Evolutionary conservation across 805 yeast genomes (phyloP).

Genomic region (Yarrowia sp.): DNA sequence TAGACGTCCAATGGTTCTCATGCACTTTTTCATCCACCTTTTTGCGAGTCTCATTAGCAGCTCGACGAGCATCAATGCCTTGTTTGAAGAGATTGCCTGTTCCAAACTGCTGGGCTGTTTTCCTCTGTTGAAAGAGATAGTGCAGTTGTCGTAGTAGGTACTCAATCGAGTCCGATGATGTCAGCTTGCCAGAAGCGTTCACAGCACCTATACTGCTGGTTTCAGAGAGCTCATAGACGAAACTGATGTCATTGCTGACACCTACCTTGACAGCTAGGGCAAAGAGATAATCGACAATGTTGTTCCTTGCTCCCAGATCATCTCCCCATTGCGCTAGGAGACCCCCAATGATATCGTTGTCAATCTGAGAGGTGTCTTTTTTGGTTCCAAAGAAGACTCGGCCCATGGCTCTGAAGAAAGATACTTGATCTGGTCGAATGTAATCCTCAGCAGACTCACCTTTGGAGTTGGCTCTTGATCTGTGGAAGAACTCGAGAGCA

Average conservation of each 20-base stretch:
- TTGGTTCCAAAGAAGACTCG: conserved; percentile 33
- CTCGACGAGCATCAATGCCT: conserved; percentile 14
- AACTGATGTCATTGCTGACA: background rate
- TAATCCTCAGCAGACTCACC: background rate
- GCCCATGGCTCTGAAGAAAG: conserved; percentile 33
- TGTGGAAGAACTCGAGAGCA: conserved; percentile 26
- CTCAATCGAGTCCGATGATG: conserved; percentile 16
- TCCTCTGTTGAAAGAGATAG: background rate
- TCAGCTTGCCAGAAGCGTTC: background rate
- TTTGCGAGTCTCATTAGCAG: background rate
- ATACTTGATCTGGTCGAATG: conserved; percentile 15
- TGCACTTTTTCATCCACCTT: conserved; percentile 13
- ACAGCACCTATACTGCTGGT: conserved; percentile 18
- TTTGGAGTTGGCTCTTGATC: background rate
- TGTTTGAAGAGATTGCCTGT: conserved; percentile 9
- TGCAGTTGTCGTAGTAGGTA: conserved; percentile 2
- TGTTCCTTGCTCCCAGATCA: conserved; percentile 15
- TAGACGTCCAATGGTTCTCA: conserved; percentile 4
- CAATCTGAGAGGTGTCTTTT: conserved; percentile 13
- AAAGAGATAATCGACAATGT: conserved; percentile 19
- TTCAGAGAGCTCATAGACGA: conserved; percentile 5
- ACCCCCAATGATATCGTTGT: conserved; percentile 11
- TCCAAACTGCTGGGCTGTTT: background rate
- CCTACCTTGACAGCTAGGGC: conserved; percentile 20
- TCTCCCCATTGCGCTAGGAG: conserved; percentile 31